Conservation (phyloP, 2,329 filamentous ascomycete genomes). For the Neurospora sp. region DNA sequence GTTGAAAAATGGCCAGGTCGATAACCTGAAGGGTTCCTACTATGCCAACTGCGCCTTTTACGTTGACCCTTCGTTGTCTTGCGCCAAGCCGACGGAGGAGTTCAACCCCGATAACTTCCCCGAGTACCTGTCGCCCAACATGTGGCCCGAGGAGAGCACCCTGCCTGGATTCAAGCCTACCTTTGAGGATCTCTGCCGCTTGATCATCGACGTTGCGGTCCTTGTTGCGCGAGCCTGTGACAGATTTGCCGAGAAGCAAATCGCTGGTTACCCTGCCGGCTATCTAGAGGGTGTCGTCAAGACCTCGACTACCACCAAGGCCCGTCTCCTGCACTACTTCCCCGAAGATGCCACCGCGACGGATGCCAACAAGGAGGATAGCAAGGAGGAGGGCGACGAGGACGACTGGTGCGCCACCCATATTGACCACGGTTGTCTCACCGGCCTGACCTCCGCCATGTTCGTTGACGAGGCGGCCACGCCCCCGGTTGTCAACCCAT, state of each 20-base stretch:
- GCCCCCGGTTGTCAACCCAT: constrained; percentile 18
- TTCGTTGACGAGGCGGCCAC: constrained; percentile 67
- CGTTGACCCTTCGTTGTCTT: constrained; percentile 51
- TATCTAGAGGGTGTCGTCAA: constrained; percentile 83
- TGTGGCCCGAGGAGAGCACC: constrained; percentile 65
- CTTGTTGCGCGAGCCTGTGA: constrained; percentile 89
- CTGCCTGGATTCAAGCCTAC: constrained; percentile 67
- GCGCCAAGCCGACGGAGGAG: constrained; percentile 47
- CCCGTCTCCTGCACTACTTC: constrained; percentile 86
- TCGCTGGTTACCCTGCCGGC: constrained; percentile 62
- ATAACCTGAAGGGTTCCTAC: constrained; percentile 74
- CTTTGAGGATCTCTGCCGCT: constrained; percentile 63
- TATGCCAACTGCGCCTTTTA: constrained; percentile 79
- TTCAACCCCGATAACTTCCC: constrained; percentile 58
- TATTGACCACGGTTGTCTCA: constrained; percentile 87
- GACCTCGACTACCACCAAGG: constrained; percentile 81
- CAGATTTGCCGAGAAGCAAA: constrained; percentile 68
- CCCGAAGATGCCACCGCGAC: constrained; percentile 43
- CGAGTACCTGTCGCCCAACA: constrained; percentile 81
- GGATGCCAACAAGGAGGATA: constrained; percentile 14
- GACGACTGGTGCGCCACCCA: constrained; percentile 95
- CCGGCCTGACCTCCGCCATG: constrained; percentile 90
- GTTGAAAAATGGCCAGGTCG: constrained; percentile 65
- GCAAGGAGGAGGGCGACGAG: constrained; percentile 33
- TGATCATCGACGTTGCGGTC: constrained; percentile 84